Evolutionary conservation across 495 filamentous ascomycete genomes (phyloP).

Genomic region (Aspergillus heteromorphus): DNA sequence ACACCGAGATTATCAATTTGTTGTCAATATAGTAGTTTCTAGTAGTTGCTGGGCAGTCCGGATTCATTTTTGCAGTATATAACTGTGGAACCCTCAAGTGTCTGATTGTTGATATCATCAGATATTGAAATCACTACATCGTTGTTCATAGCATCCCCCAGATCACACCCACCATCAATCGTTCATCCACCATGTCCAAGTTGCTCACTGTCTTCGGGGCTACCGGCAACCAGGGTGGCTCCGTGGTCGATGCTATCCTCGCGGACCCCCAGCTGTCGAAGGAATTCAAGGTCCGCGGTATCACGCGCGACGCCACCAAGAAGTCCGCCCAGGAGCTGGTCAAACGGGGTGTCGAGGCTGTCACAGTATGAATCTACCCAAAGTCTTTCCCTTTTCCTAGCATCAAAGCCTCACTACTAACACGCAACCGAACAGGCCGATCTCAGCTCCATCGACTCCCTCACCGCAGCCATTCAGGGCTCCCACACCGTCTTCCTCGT

Average conservation of each 20-base stretch:
- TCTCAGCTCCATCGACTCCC: slow-evolving; percentile 42
- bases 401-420: too few relatives aligned
- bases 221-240: neutral
- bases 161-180: neutral
- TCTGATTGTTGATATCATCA: too few relatives aligned
- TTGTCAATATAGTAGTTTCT: too few relatives aligned
- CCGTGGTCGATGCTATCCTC: neutral
- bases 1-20: too few relatives aligned
- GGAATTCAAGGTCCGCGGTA: neutral
- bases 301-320: neutral
- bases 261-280: neutral
- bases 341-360: slow-evolving; percentile 18
- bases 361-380: slow-evolving; percentile 12
- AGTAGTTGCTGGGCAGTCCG: too few relatives aligned
- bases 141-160: neutral
- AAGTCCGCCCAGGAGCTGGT: slow-evolving; percentile 15
- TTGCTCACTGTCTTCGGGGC: neutral
- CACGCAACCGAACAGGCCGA: slow-evolving; percentile 31
- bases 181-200: neutral
- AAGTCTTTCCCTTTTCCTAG: neutral
- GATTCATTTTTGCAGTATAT: too few relatives aligned
- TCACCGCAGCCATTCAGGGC: slow-evolving; percentile 34
- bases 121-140: too few relatives aligned
- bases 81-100: too few relatives aligned
- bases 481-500: slow-evolving; percentile 28